Evolutionary conservation across 2,329 filamentous ascomycete species (phyloP), one percentile per base, ranked within the genome.

Genomic region (Cyphellophora europaea): DNA sequence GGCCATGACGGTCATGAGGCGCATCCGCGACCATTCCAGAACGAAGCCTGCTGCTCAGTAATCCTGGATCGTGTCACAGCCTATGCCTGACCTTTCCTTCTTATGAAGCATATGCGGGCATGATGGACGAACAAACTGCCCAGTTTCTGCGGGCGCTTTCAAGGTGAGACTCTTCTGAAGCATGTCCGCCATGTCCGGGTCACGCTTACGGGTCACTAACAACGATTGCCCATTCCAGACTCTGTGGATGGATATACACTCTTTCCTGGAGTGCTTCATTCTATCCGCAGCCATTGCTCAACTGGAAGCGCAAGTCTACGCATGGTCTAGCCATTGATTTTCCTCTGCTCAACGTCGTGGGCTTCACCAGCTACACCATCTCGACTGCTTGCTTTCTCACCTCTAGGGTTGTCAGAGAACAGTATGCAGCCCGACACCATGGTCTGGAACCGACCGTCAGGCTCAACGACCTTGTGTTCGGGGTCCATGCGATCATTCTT

Each of bases 401-500:
- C 60, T 93, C 86, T 12, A 71, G 83, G 2, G 61, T 75, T 11
- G 80, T 96, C 37, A 80, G 83, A 35, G 58, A 65, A 21, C 84
- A 96, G 56, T 98, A 98, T 65, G 87, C 86, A 14, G 70, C 73
- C 12, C 78, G 91, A 41, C 77, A 96, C 58, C 75, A 74, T 3
- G 77, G 79, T 4, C 77, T 84, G 5, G 74, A 81, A 28, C 86
- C 89, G 3, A 91, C 88, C 1, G 88, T 94, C 18, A 77, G 82
- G 36, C 74, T 85, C 61, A 96, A 96, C 61, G 91, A 98, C 62
- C 71, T 96, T 40, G 74, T 78, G 11, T 96, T 96, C 56, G 87
- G 88, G 11, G 65, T 76, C 3, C 88, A 96, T 61, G 89, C 82
- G 19, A 66, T 86, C 11, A 43, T 87, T 6, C 62, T 93, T 43